Base-by-base conservation (phyloP, 768 basidiomycete species). In the Boletus speciosus region DNA sequence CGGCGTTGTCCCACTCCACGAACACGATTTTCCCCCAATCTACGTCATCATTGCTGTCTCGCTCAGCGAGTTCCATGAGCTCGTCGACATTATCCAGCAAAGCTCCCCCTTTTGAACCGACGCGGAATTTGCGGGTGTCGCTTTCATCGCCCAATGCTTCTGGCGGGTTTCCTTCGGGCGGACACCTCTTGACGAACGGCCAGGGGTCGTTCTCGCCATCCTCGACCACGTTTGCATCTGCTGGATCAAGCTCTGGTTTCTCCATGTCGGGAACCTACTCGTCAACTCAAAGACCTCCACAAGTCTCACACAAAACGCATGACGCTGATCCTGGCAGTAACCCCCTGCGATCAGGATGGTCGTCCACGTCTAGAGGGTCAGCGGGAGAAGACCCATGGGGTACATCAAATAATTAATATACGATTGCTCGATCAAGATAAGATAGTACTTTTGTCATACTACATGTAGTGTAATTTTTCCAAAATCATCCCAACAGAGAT, bases 91-190 rank as follows among this genome's bases (percentile, higher is more conserved):
- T 83, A n/a, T 83, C 81, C 10, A 76, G 78, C 54, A 78, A 75
- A 37, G 82, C 81, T 2, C 72, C 76, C 4, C 77, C 81, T 15
- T 84, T 83, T 50, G 82, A 83, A 60, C 82, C 81, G 2, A 72
- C 66, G 3, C 66, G 65, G n/a, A 60, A 51, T 25, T 46, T 70
- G 37, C 60, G 66, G 19, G 42, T 57, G 10, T 66, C 68, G 23
- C 58, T 66, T 31, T 60, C 68, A 5, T 58, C 61, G 6, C 48
- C 70, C 1, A 31, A 45, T 11, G 27, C 58, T 40, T 50, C 66
- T 0, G 34, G 51, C 10, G 53, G 60, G 8, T 55, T 63, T 43
- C 41, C 58, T 40, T 53, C 66, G 0, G 36, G 51, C 8, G 53
- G 60, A 6, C 23, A 51, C 21, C 43, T 58, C 29, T 49, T 65